phyloP scores from a whole-genome alignment of 129 eudicot genomes.

The Calendula officinalis region DNA sequence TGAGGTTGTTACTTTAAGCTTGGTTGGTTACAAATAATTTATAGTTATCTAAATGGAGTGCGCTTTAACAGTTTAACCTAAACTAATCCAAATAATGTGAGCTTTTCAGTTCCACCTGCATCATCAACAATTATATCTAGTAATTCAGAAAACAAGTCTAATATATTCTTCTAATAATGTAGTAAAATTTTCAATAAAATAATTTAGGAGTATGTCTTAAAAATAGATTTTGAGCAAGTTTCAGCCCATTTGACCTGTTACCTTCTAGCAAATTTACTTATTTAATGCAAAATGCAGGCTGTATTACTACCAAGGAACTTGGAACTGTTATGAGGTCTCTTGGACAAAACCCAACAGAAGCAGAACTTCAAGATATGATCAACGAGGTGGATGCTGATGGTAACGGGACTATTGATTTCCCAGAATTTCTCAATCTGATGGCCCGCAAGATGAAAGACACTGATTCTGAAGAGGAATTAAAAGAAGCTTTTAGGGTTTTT shows the following conservation, averaged over 20 bases:
- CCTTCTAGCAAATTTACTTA: no score
- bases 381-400: conserved; percentile 87
- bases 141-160: neutral
- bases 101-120: neutral
- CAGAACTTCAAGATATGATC: conserved; percentile 80
- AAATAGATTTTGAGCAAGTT: no score
- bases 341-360: conserved; percentile 78
- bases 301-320: conserved; percentile 81
- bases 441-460: conserved; percentile 83
- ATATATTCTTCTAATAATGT: neutral
- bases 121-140: neutral
- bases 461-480: conserved; percentile 77
- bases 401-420: conserved; percentile 77
- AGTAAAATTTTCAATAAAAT: neutral
- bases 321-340: conserved; percentile 84
- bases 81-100: neutral
- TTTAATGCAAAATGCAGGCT: conserved; percentile 31
- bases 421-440: conserved; percentile 77
- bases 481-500: conserved; percentile 70
- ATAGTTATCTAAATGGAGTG: no score
- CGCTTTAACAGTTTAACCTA: neutral
- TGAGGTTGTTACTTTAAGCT: no score
- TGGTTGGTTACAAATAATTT: no score
- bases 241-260: no score
- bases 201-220: no score